A percentile compares a stretch with the other conserved stretches of the same genome.
Conservation (phyloP, 116 monocot genomes). For the Phalaenopsis hybrid region DNA sequence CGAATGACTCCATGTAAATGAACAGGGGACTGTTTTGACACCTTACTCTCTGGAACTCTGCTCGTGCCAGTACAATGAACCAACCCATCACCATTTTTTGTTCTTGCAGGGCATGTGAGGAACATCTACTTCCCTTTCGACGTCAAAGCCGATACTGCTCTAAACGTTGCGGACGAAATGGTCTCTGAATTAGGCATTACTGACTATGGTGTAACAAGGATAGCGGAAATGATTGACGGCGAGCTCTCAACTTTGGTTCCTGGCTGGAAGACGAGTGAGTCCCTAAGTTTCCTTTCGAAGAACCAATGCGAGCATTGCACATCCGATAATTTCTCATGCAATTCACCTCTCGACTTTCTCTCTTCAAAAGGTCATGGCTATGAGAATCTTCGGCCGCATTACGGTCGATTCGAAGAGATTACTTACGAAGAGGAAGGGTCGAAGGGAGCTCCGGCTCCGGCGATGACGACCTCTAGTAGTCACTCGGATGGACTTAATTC, state of each 20-base stretch:
- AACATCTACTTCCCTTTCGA: constrained; percentile 85
- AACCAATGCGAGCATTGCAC: constrained; percentile 38
- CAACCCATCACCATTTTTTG: background rate
- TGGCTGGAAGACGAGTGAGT: constrained; percentile 61
- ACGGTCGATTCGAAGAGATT: constrained; percentile 75
- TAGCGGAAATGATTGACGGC: constrained; percentile 85
- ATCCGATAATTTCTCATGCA: constrained; percentile 46
- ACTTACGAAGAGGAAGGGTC: constrained; percentile 46
- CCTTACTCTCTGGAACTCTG: too few relatives aligned
- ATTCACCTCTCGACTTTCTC: constrained; percentile 43
- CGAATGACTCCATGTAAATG: too few relatives aligned
- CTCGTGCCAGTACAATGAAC: background rate
- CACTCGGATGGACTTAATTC: too few relatives aligned
- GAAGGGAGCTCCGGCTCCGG: constrained; percentile 15
- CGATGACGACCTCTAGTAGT: too few relatives aligned
- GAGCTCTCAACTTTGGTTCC: constrained; percentile 66
- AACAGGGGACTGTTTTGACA: too few relatives aligned
- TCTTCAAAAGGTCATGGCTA: constrained; percentile 8
- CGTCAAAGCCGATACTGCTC: constrained; percentile 70
- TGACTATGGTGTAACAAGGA: constrained; percentile 72
- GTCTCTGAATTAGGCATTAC: constrained; percentile 75
- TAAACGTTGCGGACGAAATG: constrained; percentile 88
- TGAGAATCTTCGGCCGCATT: constrained; percentile 9
- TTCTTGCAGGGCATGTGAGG: constrained; percentile 51
- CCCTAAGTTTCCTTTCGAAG: constrained; percentile 4